These are phyloP conservation scores for Rasamsonia emersonii DNA, from an alignment of 2,329 filamentous ascomycete genomes.

Conservation along the genomic window DNA sequence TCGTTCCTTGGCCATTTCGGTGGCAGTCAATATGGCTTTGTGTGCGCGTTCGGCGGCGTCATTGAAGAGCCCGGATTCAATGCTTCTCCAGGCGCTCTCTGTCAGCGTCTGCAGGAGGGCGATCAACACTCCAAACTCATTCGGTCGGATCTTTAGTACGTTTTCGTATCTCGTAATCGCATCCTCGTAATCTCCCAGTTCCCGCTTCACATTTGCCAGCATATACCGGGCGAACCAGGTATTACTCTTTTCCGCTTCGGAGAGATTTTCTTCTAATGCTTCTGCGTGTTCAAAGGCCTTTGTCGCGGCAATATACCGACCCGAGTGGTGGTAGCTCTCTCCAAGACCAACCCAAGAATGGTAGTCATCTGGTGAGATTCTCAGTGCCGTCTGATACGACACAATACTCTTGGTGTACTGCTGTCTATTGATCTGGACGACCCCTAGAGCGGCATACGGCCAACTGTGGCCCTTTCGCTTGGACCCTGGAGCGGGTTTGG, in stretches of 20 bases:
- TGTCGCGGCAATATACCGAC: conserved; percentile 85
- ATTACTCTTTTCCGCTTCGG: conserved; percentile 52
- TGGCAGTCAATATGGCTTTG: conserved; percentile 61
- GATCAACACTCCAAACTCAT: conserved; percentile 79
- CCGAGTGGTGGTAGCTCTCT: conserved; percentile 94
- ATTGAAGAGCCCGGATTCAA: conserved; percentile 80
- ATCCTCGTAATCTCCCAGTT: conserved; percentile 81
- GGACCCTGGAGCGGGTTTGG: conserved; percentile 80
- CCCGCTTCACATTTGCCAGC: conserved; percentile 87
- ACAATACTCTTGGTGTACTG: conserved; percentile 82
- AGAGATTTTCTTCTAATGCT: conserved; percentile 55
- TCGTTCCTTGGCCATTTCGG: conserved; percentile 51
- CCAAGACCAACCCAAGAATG: conserved; percentile 93
- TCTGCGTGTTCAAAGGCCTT: conserved; percentile 85
- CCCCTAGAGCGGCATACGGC: conserved; percentile 88
- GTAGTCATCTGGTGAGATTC: conserved; percentile 78
- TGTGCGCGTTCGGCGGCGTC: conserved; percentile 64
- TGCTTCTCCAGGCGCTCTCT: conserved; percentile 66
- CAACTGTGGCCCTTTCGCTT: conserved; percentile 90
- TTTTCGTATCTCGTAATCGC: conserved; percentile 68
- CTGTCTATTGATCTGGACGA: conserved; percentile 89
- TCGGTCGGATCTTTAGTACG: conserved; percentile 59
- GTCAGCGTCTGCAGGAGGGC: conserved; percentile 81
- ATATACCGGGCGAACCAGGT: conserved; percentile 97
- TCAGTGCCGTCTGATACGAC: conserved; percentile 81